A percentile compares a stretch with the other conserved stretches of the same genome.
These are phyloP conservation scores for Geum urbanum DNA, from an alignment of 306 rosid genomes.

Conservation along the genomic window DNA sequence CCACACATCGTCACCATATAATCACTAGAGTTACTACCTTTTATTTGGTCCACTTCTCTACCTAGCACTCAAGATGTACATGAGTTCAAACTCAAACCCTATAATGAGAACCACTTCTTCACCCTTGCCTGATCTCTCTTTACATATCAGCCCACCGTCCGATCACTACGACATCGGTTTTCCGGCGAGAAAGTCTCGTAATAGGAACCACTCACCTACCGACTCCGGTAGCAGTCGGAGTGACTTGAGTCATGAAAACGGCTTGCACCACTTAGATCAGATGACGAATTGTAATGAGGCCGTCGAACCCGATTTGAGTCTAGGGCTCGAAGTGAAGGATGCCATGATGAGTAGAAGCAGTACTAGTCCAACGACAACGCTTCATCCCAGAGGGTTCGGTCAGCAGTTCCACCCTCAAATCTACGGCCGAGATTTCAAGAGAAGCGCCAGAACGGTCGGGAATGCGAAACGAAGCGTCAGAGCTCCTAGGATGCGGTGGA, in stretches of 20 bases:
- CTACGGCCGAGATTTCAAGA: constrained; percentile 56
- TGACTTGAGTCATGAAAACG: constrained; percentile 70
- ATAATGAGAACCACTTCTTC: constrained; percentile 33
- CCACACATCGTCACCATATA: constrained; percentile 59
- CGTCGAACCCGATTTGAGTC: constrained; percentile 48
- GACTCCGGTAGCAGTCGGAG: constrained; percentile 70
- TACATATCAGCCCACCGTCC: constrained; percentile 70
- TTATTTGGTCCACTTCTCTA: background rate
- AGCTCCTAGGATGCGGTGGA: constrained; percentile 98
- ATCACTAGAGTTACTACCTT: constrained; percentile 25
- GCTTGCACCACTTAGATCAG: constrained; percentile 17
- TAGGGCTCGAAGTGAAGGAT: constrained; percentile 40
- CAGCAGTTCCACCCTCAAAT: constrained; percentile 47
- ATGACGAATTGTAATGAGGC: constrained; percentile 2
- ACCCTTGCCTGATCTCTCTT: constrained; percentile 62
- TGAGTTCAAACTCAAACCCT: constrained; percentile 19
- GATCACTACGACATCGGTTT: constrained; percentile 20
- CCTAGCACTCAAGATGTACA: constrained; percentile 26
- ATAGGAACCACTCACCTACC: constrained; percentile 54
- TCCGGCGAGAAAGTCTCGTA: constrained; percentile 18
- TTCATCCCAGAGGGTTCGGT: constrained; percentile 25
- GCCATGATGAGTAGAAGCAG: background rate
- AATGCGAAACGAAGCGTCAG: constrained; percentile 59
- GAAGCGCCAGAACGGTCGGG: constrained; percentile 39
- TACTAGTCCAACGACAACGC: constrained; percentile 11